Evolutionary conservation across 2,329 filamentous ascomycete genomes (phyloP).

Genomic region (Phialophora tarda): DNA sequence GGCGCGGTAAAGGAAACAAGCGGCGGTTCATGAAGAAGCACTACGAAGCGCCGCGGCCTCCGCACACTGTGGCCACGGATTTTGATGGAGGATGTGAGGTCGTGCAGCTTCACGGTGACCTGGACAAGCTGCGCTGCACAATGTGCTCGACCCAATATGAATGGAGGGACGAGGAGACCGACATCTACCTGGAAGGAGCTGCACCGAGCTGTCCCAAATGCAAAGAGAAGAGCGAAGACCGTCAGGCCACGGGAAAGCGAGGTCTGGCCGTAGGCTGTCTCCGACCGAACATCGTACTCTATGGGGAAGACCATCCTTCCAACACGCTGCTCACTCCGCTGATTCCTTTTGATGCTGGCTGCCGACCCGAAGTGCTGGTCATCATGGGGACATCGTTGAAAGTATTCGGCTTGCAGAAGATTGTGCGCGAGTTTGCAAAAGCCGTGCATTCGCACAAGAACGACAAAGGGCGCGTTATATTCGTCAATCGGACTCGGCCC

Average conservation of each 20-base stretch:
- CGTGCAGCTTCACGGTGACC: conserved; percentile 74
- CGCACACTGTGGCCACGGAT: conserved; percentile 32
- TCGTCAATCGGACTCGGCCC: conserved; percentile 75
- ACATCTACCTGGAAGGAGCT: conserved; percentile 60
- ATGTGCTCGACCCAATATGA: conserved; percentile 45
- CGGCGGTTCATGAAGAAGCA: conserved; percentile 62
- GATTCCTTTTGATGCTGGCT: conserved; percentile 68
- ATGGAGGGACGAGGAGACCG: conserved; percentile 58
- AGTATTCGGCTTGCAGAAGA: conserved; percentile 72
- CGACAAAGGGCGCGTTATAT: conserved; percentile 66
- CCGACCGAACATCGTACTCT: conserved; percentile 74
- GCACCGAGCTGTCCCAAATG: conserved; percentile 73
- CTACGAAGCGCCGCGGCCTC: conserved; percentile 38
- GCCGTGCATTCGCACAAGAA: conserved; percentile 68
- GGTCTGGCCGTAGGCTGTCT: conserved; percentile 71
- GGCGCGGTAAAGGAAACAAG: conserved; percentile 66
- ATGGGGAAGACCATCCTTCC: conserved; percentile 74
- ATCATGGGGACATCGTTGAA: conserved; percentile 74
- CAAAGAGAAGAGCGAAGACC: conserved; percentile 64
- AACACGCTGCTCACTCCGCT: conserved; percentile 71
- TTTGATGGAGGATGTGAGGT: conserved; percentile 50
- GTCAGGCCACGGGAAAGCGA: conserved; percentile 69
- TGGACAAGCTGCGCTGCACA: conserved; percentile 66
- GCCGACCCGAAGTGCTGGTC: conserved; percentile 70
- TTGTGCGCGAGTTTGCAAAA: conserved; percentile 74